phyloP scores from a whole-genome alignment of 2,329 filamentous ascomycete species.

The Aspergillus sp. region DNA sequence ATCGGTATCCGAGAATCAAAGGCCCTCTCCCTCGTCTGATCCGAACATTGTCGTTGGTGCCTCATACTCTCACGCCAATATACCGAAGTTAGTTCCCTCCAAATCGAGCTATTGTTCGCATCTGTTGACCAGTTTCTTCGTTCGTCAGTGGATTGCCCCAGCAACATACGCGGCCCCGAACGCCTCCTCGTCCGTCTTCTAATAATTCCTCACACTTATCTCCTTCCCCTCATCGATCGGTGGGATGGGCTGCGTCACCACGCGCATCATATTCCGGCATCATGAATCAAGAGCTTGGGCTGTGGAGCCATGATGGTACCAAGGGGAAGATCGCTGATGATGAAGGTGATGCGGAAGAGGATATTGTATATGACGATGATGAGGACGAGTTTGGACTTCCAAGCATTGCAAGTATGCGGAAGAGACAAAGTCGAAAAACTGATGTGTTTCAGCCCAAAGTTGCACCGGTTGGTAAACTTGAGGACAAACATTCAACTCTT shows the following conservation, averaged over 20 bases:
- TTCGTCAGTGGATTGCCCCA: constrained; percentile 30
- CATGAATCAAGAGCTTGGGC: constrained; percentile 75
- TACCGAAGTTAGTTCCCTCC: constrained; percentile 66
- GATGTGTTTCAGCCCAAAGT: constrained; percentile 33
- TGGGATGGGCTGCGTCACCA: constrained; percentile 49
- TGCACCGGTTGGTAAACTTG: constrained; percentile 34
- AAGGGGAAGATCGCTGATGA: constrained; percentile 55
- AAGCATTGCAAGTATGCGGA: constrained; percentile 86
- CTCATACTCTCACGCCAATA: constrained; percentile 93
- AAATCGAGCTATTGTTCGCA: not conserved
- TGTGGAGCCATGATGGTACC: constrained; percentile 61
- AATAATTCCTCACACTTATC: constrained; percentile 55
- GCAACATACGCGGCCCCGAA: constrained; percentile 66
- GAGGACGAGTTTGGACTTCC: constrained; percentile 95
- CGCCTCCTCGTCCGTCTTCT: constrained; percentile 65
- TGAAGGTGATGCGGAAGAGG: constrained; percentile 65
- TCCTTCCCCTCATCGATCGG: constrained; percentile 48
- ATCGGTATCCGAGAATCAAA: constrained; percentile 55
- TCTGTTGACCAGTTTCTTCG: constrained; percentile 9
- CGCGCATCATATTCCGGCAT: constrained; percentile 78
- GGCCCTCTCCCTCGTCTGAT: constrained; percentile 59
- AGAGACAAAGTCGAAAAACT: constrained; percentile 58
- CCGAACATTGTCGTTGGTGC: constrained; percentile 81
- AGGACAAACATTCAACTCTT: constrained; percentile 25
- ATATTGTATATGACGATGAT: constrained; percentile 79